Evolutionary conservation across 1,284 basidiomycete species (phyloP), one percentile per base, ranked within the genome.

Genomic region (Rhodotorula sp.): DNA sequence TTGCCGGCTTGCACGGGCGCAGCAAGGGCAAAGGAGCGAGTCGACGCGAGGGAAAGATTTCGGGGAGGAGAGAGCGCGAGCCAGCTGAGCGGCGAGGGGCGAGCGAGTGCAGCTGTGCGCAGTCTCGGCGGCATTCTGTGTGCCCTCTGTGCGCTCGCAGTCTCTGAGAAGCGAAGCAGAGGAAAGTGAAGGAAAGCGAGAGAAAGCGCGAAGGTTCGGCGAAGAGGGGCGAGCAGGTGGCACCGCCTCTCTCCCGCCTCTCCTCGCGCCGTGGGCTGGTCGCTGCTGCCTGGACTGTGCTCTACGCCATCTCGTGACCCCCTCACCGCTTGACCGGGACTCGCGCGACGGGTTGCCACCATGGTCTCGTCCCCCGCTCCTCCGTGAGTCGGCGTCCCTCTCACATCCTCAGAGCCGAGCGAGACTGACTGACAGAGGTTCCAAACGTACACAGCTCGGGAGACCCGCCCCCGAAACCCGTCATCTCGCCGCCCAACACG

Each of bases 401-500:
- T 58, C 7, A 4, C 14, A 21, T 3, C 21, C 44, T 42, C 21
- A n/a, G 9, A 7, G 27, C 21, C 19, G 14, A 10, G 4, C 25
- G 17, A 10, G 8, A 17, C 50, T 62, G 61, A 62, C 61, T 3
- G 4, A 14, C 17, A 7, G n/a, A 25, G n/a, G 14, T 17, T 42
- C 4, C 12, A 17, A 16, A 21, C 46, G 1, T 25, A 4, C 1
- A 42, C 49, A 59, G 50, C 5, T 41, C 66, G 12, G 54, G 27
- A 10, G 70, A 68, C 4, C 66, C 70, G 21, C 66, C 70, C 5
- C 66, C 66, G 1, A 74, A 74, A 54, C 77, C 77, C 42, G 67
- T 78, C 64, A 74, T 78, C 73, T 77, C 77, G 34, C 73, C 77
- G 14, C 77, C 77, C n/a, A 78, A 78, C 70, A 74, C 77, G 25